These are phyloP conservation scores for Dryadomyces sulphureus DNA, from an alignment of 2,329 filamentous ascomycete genomes.

Conservation along the genomic window DNA sequence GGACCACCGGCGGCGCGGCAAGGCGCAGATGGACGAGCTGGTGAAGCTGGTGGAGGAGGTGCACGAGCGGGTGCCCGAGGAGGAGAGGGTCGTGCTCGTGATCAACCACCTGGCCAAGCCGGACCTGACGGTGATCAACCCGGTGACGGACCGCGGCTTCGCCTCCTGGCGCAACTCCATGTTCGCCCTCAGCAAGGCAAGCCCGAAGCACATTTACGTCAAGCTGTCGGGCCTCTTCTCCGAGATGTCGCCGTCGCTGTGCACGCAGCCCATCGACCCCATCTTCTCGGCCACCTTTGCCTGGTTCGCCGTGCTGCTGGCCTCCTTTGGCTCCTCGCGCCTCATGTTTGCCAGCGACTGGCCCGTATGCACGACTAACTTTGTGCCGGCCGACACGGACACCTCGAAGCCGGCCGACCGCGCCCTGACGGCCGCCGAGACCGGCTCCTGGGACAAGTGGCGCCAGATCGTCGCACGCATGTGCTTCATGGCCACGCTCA, in stretches of 20 bases:
- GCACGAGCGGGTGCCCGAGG: conserved; percentile 43
- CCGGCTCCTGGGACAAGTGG: conserved; percentile 61
- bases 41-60: conserved; percentile 55
- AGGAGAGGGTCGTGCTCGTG: conserved; percentile 49
- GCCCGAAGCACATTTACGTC: conserved; percentile 51
- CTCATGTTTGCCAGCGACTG: conserved; percentile 91
- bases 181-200: conserved; percentile 47
- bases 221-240: conserved; percentile 82
- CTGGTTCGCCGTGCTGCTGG: conserved; percentile 59
- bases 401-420: conserved; percentile 20
- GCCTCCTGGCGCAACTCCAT: conserved; percentile 56
- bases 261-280: conserved; percentile 31
- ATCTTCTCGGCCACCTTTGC: conserved; percentile 50
- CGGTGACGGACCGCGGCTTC: conserved; percentile 40
- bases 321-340: conserved; percentile 53
- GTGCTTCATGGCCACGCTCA: conserved; percentile 47
- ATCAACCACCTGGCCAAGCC: conserved; percentile 87
- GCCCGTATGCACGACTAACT: conserved; percentile 70
- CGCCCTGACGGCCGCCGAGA: conserved; percentile 15
- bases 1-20: conserved; percentile 63
- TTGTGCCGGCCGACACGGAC: conserved; percentile 11
- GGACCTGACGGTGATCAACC: conserved; percentile 51
- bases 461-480: conserved; percentile 51
- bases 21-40: conserved; percentile 57
- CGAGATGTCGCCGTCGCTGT: conserved; percentile 51